Evolutionary conservation across 164 flowering plant genomes (phyloP).

Genomic region (Annona squamosa): DNA sequence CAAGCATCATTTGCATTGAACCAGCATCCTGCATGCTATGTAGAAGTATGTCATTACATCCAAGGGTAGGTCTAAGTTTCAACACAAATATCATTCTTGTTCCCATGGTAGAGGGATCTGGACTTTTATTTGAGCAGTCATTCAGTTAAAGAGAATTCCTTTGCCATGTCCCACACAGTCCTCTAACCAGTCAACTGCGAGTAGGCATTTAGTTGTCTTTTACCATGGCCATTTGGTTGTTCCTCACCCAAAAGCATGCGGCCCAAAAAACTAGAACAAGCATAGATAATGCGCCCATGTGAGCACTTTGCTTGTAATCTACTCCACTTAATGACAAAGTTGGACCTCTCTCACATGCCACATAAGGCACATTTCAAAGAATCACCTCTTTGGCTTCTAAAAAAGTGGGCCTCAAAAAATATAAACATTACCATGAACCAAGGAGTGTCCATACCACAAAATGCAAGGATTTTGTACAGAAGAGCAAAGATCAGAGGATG

Average conservation of each 20-base stretch:
- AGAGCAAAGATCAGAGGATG: slow-evolving; percentile 81
- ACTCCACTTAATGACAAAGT: not conserved
- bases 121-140: not conserved
- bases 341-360: not conserved
- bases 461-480: slow-evolving; percentile 64
- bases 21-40: not conserved
- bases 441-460: slow-evolving; percentile 61
- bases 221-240: not conserved
- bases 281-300: not conserved
- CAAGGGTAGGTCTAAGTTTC: not conserved
- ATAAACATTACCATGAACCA: slow-evolving; percentile 63
- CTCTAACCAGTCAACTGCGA: not conserved
- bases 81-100: not conserved
- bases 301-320: not conserved
- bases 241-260: not conserved
- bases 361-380: not conserved
- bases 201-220: not conserved
- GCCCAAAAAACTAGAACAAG: not conserved
- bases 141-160: not conserved
- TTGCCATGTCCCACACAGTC: not conserved
- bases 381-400: not conserved
- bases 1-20: not conserved
- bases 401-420: not conserved
- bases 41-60: not conserved
- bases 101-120: not conserved